Percentiles rank a stretch among this genome's conserved stretches.
These are phyloP conservation scores for Wickerhamiella infanticola DNA, from an alignment of 1,139 yeast genomes.

Conservation along the genomic window DNA sequence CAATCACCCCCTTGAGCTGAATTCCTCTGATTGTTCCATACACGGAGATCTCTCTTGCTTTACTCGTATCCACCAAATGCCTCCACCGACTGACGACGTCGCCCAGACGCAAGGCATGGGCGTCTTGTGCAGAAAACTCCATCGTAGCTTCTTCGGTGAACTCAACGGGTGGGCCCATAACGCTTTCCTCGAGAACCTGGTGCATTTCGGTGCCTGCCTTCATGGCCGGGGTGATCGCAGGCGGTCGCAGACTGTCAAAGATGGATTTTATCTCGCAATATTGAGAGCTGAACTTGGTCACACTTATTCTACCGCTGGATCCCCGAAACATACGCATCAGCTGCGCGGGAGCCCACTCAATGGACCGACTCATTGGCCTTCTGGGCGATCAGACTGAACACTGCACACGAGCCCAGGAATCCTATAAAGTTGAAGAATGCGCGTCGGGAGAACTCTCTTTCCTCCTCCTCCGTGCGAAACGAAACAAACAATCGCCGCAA, in stretches of 20 bases:
- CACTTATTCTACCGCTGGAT: constrained; percentile 7
- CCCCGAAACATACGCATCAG: background rate
- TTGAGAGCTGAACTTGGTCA: constrained; percentile 18
- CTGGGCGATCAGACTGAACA: constrained; percentile 70
- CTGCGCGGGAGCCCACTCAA: background rate
- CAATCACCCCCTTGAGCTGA: constrained; percentile 22
- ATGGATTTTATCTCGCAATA: constrained; percentile 19
- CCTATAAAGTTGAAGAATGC: constrained; percentile 76
- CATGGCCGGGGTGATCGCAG: constrained; percentile 13
- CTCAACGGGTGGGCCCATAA: constrained; percentile 1
- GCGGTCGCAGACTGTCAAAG: constrained; percentile 11
- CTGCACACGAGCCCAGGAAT: constrained; percentile 63
- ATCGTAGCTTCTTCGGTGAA: background rate
- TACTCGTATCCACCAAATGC: constrained; percentile 7
- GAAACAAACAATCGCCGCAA: constrained; percentile 66
- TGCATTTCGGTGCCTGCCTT: constrained; percentile 19
- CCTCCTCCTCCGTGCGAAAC: constrained; percentile 76
- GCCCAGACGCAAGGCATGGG: constrained; percentile 13
- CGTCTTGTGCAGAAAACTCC: constrained; percentile 9
- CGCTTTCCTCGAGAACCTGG: constrained; percentile 15
- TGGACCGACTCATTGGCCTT: constrained; percentile 19
- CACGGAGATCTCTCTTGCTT: constrained; percentile 22
- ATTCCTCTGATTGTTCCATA: constrained; percentile 16
- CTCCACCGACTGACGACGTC: constrained; percentile 8
- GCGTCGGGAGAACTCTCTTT: constrained; percentile 53